Evolutionary conservation across 2,329 filamentous ascomycete genomes (phyloP).

Genomic region (Nannizzia gypsea): DNA sequence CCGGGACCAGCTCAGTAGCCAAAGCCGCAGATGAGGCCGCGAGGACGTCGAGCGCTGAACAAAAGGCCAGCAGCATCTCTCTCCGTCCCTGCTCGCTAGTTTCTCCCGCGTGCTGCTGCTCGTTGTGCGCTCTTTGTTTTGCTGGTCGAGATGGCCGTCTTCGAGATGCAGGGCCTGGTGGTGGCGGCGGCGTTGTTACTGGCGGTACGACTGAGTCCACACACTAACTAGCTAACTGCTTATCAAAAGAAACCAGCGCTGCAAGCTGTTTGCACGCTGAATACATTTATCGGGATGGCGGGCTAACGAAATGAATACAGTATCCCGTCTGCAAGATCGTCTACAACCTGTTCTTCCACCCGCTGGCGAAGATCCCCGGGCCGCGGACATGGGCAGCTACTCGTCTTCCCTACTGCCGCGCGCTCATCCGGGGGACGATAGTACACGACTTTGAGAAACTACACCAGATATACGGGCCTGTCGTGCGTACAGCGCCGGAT

Average conservation of each 20-base stretch:
- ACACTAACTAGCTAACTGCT: background rate
- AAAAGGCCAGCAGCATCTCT: background rate
- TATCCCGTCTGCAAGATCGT: constrained; percentile 8
- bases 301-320: background rate
- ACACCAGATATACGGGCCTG: constrained; percentile 20
- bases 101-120: background rate
- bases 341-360: constrained; percentile 20
- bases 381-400: constrained; percentile 13
- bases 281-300: too few species aligned
- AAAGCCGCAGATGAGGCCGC: background rate
- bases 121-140: background rate
- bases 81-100: background rate
- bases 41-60: background rate
- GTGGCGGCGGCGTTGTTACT: background rate
- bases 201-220: background rate
- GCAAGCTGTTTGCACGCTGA: too few species aligned
- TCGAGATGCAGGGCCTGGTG: background rate
- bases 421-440: constrained; percentile 14
- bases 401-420: constrained; percentile 13
- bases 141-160: background rate
- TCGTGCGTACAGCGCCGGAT: constrained; percentile 22
- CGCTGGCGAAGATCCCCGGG: constrained; percentile 18
- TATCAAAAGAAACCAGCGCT: background rate
- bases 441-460: constrained; percentile 17
- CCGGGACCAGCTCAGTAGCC: background rate